A percentile compares a stretch with the other conserved stretches of the same genome.
These are phyloP conservation scores for Trichoderma sp. DNA, from an alignment of 2,329 filamentous ascomycete genomes.

Conservation along the genomic window DNA sequence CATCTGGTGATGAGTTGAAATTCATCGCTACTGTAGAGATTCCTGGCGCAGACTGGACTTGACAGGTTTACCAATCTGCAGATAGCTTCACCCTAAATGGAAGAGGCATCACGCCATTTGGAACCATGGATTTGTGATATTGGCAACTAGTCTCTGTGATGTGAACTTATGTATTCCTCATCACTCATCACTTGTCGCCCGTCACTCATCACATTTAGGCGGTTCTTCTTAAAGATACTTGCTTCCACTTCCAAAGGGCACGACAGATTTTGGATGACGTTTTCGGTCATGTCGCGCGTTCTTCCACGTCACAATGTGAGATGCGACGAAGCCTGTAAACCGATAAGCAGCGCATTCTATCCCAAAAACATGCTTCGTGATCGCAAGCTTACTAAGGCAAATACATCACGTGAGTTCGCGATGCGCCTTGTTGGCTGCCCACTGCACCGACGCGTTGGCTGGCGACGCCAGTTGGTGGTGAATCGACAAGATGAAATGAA, in stretches of 20 bases:
- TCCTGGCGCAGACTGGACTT: background rate
- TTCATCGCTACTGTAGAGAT: background rate
- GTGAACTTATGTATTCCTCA: background rate
- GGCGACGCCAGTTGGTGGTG: background rate
- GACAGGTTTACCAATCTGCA: background rate
- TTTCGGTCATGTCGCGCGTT: background rate
- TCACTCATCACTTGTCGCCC: background rate
- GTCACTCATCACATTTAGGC: slow-evolving; percentile 1
- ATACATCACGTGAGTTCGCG: slow-evolving; percentile 32
- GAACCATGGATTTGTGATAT: background rate
- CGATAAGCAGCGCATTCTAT: background rate
- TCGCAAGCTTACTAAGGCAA: slow-evolving; percentile 12
- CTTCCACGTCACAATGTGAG: background rate
- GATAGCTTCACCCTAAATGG: background rate
- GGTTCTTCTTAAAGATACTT: background rate
- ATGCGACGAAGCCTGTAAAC: background rate
- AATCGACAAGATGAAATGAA: background rate
- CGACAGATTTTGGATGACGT: background rate
- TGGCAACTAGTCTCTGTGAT: slow-evolving; percentile 11
- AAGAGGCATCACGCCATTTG: slow-evolving; percentile 7
- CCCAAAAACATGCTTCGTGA: background rate
- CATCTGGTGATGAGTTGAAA: background rate
- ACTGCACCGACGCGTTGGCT: background rate
- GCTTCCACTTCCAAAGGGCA: background rate
- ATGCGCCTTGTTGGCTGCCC: slow-evolving; percentile 7